Base-by-base conservation (phyloP, 1,284 basidiomycete species). In the Sanghuangporus sanghuang region DNA sequence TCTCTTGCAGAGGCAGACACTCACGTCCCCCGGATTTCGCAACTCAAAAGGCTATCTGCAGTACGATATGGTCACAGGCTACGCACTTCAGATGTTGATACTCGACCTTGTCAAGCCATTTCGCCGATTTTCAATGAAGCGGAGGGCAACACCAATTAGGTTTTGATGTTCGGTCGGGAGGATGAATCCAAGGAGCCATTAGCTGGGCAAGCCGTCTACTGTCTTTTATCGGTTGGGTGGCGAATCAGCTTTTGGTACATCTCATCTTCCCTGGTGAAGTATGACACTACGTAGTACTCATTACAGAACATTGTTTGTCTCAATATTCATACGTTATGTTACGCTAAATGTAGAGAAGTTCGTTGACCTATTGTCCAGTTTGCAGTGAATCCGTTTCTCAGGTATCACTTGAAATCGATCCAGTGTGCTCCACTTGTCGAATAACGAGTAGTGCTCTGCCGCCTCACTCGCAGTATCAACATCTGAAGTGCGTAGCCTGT, bases 151-250 rank as follows among this genome's bases (percentile, higher is more conserved):
- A 53, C 62, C 57, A 23, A 7, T 64, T 63, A 40, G 46, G 50
- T 56, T 54, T 21, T 69, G 71, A 72, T 75, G 70, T 32, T 74
- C 75, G 83, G 75, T 74, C 75, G 83, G 75, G 78, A 71, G 85
- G 74, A 83, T 62, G 52, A 66, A 76, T 67, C 67, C 62, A 64
- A 66, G 62, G 66, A 66, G 59, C 71, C 83, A 77, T 70, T 75
- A 78, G 75, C 86, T 88, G 86, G 86, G 86, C 86, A 86, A 88
- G 85, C 81, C 84, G 79, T 83, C 79, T 77, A 72, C 81, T 79
- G 73, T 69, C 68, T 68, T 71, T 71, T 67, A 82, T 74, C 75
- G 83, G 80, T 77, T 71, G 74, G 71, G 78, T 78, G 86, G 85
- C 79, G 82, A 89, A 88, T 88, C 86, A 87, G 86, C 76, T 81